phyloP scores from a whole-genome alignment of 345 rosid species.

The Microcos paniculata region DNA sequence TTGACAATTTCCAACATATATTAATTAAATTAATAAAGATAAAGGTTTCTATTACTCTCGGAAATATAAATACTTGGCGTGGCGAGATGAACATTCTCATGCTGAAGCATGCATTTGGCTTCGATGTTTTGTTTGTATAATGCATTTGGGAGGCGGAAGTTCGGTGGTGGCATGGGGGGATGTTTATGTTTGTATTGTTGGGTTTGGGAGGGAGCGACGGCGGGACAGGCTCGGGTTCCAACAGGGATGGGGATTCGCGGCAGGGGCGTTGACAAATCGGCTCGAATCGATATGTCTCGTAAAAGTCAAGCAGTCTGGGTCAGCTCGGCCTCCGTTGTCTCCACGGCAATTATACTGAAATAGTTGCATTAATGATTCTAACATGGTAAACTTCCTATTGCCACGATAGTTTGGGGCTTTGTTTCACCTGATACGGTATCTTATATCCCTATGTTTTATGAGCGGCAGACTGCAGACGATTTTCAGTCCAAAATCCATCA shows the following conservation, averaged over 20 bases:
- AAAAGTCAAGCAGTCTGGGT: constrained; percentile 36
- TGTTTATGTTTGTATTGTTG: constrained; percentile 10
- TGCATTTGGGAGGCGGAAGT: background rate
- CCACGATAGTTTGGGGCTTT: background rate
- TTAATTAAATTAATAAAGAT: background rate
- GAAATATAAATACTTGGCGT: background rate
- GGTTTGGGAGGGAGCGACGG: constrained; percentile 29
- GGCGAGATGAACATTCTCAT: background rate
- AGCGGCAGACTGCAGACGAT: no score
- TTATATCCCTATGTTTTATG: no score
- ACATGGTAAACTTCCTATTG: no score
- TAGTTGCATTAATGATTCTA: background rate
- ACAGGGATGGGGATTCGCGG: constrained; percentile 35
- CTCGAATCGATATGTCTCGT: constrained; percentile 26
- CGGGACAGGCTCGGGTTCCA: constrained; percentile 30
- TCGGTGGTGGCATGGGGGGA: background rate
- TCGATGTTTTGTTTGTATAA: constrained; percentile 4
- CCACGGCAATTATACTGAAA: constrained; percentile 22
- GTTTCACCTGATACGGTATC: background rate
- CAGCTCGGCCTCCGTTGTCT: constrained; percentile 35
- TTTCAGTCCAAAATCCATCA: no score
- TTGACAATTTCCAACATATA: background rate
- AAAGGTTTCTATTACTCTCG: background rate
- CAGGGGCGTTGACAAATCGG: constrained; percentile 28
- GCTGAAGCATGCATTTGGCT: background rate